Conservation (phyloP, 192 early-diverging fungal species). For the Backusella tuberculispora region DNA sequence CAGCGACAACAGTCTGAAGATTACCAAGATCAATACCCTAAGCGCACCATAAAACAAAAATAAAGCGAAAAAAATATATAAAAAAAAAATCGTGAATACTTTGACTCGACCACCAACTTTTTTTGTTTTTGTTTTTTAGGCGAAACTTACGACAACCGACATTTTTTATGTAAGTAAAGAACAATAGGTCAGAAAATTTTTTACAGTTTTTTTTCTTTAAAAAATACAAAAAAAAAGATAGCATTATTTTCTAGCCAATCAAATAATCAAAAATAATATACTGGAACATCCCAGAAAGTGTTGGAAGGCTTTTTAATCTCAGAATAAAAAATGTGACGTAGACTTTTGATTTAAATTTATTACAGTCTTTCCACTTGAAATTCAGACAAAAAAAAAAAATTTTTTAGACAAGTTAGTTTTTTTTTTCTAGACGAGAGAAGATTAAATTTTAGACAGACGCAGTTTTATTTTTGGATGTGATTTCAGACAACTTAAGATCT, state of each 20-base stretch:
- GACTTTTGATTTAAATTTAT: too few species aligned
- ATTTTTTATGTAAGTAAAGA: constrained; percentile 19
- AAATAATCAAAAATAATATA: background rate
- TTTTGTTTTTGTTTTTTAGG: background rate
- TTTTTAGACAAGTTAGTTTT: too few species aligned
- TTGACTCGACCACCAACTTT: too few species aligned
- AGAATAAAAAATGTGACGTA: constrained; percentile 8
- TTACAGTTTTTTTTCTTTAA: background rate
- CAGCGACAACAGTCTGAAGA: constrained; percentile 94
- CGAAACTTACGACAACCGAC: constrained; percentile 32
- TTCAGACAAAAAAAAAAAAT: too few species aligned
- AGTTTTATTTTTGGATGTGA: too few species aligned
- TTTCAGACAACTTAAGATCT: too few species aligned
- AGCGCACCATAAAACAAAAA: background rate
- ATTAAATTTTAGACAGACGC: too few species aligned
- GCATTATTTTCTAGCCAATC: constrained; percentile 1
- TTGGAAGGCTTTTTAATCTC: constrained; percentile 12
- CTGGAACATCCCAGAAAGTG: constrained; percentile 12
- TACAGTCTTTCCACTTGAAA: too few species aligned
- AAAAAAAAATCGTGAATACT: background rate
- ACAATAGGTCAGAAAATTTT: constrained; percentile 14
- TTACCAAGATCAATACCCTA: constrained; percentile 96
- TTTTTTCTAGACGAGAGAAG: too few species aligned
- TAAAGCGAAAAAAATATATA: background rate
- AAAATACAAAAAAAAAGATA: background rate